Conservation (phyloP, 2,329 filamentous ascomycete species). For the Cordyceps militaris region DNA sequence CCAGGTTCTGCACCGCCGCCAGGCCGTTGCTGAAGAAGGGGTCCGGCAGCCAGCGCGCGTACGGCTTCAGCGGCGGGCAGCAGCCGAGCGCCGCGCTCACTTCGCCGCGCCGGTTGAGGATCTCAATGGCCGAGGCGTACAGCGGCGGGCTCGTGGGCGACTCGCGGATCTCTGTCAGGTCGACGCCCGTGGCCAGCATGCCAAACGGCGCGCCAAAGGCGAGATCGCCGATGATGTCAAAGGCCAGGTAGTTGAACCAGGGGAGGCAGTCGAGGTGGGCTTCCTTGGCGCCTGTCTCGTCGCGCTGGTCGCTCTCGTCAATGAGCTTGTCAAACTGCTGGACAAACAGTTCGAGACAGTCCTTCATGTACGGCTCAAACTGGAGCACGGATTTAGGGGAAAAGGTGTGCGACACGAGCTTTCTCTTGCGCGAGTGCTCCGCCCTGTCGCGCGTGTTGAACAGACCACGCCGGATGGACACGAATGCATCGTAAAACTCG, state of each 20-base stretch:
- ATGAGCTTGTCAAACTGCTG: constrained; percentile 63
- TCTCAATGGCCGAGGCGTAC: constrained; percentile 75
- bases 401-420: constrained; percentile 83
- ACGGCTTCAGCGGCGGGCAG: constrained; percentile 67
- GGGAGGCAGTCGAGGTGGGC: constrained; percentile 65
- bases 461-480: constrained; percentile 75
- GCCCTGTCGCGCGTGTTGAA: constrained; percentile 82
- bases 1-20: constrained; percentile 68
- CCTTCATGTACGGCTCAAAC: constrained; percentile 84
- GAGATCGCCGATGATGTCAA: constrained; percentile 43
- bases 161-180: constrained; percentile 66
- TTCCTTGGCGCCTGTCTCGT: constrained; percentile 50
- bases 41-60: constrained; percentile 72
- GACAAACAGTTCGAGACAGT: constrained; percentile 68
- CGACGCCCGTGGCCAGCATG: constrained; percentile 71
- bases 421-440: constrained; percentile 83
- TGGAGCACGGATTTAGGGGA: constrained; percentile 71
- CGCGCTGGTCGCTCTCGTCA: constrained; percentile 35
- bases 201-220: constrained; percentile 46
- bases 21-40: constrained; percentile 73
- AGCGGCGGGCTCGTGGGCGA: constrained; percentile 54
- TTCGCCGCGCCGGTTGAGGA: constrained; percentile 80
- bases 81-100: constrained; percentile 76
- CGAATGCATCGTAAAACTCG: constrained; percentile 87
- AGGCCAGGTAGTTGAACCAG: constrained; percentile 59